Evolutionary conservation across 202 grass and related monocot genomes (phyloP), one percentile per base, ranked within the genome.

Genomic region (Elaeis oleifera): DNA sequence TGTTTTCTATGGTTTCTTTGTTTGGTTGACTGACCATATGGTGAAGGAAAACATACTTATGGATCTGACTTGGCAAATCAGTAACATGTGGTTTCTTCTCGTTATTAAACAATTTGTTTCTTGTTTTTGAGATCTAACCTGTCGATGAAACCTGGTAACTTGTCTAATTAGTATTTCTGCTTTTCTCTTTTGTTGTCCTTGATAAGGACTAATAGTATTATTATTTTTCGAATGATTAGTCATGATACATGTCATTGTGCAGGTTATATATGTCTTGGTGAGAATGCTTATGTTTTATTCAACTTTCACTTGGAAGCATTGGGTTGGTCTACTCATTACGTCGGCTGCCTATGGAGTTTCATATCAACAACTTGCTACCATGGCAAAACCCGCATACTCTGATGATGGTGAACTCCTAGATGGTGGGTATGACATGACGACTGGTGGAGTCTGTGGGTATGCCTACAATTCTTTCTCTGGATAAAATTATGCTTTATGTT

Each of bases 241-340:
- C 9, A 44, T 13, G 36, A 13, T 3, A 44, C 36, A 44, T 44
- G 36, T 44, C 60, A 5, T 1, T 79, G 5, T 65, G 65, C 82
- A 89, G 88, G 77, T 73, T 60, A 68, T 94, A 70, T 99, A 89
- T 66, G 53, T 99, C 29, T 55, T 94, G 69, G 80, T 84, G 69
- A 86, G 94, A 53, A 87, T 99, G 85, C 59, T 64, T 32, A 75
- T 94, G 69, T 83, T 99, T 87, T 61, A 94, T 70, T 89, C 94
- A 13, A 94, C 77, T 54, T 99, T 99, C 75, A 80, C 88, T 63
- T 99, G 94, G 94, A 99, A 94, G 82, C 88, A 99, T 67, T 99
- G 82, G 94, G 71, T 94, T 83, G 94, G 94, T 57, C 78, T 99
- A 64, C 18, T 70, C 63, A 51, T 94, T 6, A 99, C 94, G 60